Percentiles rank a stretch among this genome's conserved stretches.
Evolutionary conservation across 495 filamentous ascomycete genomes (phyloP).

Genomic region (Mycothermus thermophilus): DNA sequence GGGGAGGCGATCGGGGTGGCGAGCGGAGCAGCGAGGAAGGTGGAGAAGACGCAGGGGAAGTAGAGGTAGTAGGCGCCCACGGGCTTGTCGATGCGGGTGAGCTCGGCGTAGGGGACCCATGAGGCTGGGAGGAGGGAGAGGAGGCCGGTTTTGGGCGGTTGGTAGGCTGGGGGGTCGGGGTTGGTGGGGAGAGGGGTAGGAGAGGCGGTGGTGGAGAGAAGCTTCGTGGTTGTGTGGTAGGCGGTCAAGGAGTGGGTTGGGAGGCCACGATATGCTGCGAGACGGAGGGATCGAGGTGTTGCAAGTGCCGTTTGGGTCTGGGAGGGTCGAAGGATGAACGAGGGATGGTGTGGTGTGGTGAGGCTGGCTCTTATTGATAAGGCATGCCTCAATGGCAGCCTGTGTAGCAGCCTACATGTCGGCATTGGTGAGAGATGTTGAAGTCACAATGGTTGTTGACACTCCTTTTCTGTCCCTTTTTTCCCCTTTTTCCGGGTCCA

Average conservation of each 20-base stretch:
- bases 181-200: slow-evolving; percentile 2
- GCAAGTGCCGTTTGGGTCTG: no score
- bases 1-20: slow-evolving; percentile 43
- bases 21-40: slow-evolving; percentile 53
- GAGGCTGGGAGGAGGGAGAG: slow-evolving; percentile 60
- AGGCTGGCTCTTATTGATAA: slow-evolving; percentile 4
- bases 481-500: no score
- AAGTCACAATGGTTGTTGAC: no score
- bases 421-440: no score
- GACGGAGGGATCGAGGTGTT: no score
- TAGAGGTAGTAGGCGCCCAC: slow-evolving; percentile 90
- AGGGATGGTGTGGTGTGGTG: not conserved
- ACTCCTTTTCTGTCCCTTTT: no score
- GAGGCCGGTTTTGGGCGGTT: slow-evolving; percentile 58
- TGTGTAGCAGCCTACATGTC: no score
- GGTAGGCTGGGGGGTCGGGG: slow-evolving; percentile 31
- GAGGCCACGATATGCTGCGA: slow-evolving; percentile 3
- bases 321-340: not conserved
- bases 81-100: slow-evolving; percentile 86
- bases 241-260: slow-evolving; percentile 5
- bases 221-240: slow-evolving; percentile 14
- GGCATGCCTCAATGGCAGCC: slow-evolving; percentile 7
- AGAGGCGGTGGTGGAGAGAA: slow-evolving; percentile 7
- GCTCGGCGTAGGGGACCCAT: slow-evolving; percentile 86
- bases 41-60: slow-evolving; percentile 89